phyloP scores from a whole-genome alignment of 78 protist genomes.

The Anaeramoeba ignava region DNA sequence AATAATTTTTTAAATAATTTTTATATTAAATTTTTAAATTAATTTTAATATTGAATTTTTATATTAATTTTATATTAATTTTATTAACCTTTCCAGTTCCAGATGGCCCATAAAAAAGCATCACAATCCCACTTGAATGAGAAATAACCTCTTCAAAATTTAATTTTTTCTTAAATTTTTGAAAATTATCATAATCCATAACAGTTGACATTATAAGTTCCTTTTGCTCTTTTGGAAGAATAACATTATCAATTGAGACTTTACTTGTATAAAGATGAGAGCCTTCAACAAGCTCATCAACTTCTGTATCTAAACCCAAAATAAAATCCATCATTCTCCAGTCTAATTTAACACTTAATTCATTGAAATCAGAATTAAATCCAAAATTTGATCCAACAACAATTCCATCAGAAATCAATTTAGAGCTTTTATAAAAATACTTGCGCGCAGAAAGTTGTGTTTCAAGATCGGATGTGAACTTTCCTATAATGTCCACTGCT shows the following conservation, averaged over 20 bases:
- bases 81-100: too few species aligned
- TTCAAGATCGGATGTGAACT: neutral
- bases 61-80: too few species aligned
- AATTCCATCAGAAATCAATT: neutral
- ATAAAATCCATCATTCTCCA: constrained; percentile 48
- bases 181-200: constrained; percentile 16
- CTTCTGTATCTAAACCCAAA: constrained; percentile 48
- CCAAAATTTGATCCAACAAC: neutral
- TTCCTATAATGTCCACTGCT: neutral
- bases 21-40: too few species aligned
- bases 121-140: constrained; percentile 35
- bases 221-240: constrained; percentile 27
- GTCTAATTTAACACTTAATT: neutral
- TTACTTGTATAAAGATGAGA: constrained; percentile 33
- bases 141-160: constrained; percentile 33
- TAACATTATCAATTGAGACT: constrained; percentile 33
- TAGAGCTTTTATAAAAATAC: neutral
- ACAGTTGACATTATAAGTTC: constrained; percentile 15
- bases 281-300: constrained; percentile 47
- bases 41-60: too few species aligned
- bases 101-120: constrained; percentile 44
- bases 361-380: neutral
- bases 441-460: neutral
- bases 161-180: neutral
- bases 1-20: too few species aligned